These are phyloP conservation scores for Cordyceps cicadae DNA, from an alignment of 2,329 filamentous ascomycete genomes.

Conservation along the genomic window DNA sequence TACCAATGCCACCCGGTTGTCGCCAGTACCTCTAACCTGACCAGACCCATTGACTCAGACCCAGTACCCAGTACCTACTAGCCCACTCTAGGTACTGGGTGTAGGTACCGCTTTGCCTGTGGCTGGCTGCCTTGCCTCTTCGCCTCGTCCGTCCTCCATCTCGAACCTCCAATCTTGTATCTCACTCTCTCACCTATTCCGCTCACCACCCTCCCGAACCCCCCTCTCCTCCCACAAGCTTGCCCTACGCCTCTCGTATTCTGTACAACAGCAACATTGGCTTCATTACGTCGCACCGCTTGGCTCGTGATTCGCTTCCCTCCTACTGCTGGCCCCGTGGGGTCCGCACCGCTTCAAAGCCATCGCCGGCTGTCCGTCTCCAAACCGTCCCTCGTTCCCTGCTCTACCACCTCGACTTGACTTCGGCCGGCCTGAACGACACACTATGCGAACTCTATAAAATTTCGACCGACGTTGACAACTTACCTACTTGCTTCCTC, in stretches of 20 bases:
- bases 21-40: too few species aligned
- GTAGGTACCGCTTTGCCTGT: too few species aligned
- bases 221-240: neutral
- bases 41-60: too few species aligned
- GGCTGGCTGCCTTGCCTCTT: neutral
- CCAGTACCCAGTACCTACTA: too few species aligned
- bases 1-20: too few species aligned
- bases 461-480: neutral
- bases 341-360: slow-evolving; percentile 10
- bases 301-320: slow-evolving; percentile 8
- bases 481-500: neutral
- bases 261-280: slow-evolving; percentile 7
- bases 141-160: slow-evolving; percentile 1
- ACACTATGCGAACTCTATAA: slow-evolving; percentile 1
- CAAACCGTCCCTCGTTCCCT: neutral
- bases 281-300: neutral
- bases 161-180: slow-evolving; percentile 5
- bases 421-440: slow-evolving; percentile 3
- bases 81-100: too few species aligned
- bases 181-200: slow-evolving; percentile 1
- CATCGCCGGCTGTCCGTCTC: slow-evolving; percentile 8
- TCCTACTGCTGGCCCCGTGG: slow-evolving; percentile 13
- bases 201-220: neutral
- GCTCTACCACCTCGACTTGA: neutral
- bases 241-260: neutral